phyloP scores from a whole-genome alignment of 2,329 filamentous ascomycete genomes.

The Talaromyces sp. region DNA sequence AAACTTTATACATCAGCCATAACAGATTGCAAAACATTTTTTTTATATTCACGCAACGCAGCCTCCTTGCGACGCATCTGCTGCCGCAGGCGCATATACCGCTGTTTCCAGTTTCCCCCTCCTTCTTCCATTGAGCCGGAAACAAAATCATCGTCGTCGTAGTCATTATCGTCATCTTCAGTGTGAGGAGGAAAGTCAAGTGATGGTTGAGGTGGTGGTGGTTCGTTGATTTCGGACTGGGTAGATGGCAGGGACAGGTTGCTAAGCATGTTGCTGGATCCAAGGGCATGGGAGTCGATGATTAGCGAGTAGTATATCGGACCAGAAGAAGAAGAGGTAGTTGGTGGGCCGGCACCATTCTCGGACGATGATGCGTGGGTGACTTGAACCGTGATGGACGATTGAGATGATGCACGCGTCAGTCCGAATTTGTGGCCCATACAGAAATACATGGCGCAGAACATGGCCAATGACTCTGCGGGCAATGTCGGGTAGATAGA shows the following conservation, averaged over 20 bases:
- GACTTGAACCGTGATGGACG: constrained; percentile 22
- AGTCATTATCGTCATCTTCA: constrained; percentile 6
- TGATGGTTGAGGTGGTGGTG: background rate
- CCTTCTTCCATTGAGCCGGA: background rate
- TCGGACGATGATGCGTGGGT: constrained; percentile 8
- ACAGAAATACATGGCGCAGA: constrained; percentile 32
- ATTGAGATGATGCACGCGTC: constrained; percentile 17
- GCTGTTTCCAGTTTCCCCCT: constrained; percentile 34
- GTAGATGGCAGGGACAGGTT: background rate
- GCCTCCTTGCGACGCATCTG: constrained; percentile 36
- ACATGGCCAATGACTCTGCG: constrained; percentile 16
- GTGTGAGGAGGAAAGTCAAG: background rate
- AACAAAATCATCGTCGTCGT: constrained; percentile 5
- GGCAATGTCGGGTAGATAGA: constrained; percentile 24
- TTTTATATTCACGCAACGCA: constrained; percentile 34
- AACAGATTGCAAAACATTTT: constrained; percentile 38
- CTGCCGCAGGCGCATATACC: constrained; percentile 31
- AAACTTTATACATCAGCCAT: constrained; percentile 32
- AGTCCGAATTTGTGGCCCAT: constrained; percentile 31
- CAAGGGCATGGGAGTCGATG: constrained; percentile 3
- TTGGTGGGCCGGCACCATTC: background rate
- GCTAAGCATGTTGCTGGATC: constrained; percentile 6
- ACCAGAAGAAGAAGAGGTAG: background rate
- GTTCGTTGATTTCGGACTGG: constrained; percentile 1
- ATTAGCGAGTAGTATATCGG: constrained; percentile 4